These are phyloP conservation scores for Coniochaeta ligniaria DNA, from an alignment of 2,329 filamentous ascomycete genomes.

Conservation along the genomic window DNA sequence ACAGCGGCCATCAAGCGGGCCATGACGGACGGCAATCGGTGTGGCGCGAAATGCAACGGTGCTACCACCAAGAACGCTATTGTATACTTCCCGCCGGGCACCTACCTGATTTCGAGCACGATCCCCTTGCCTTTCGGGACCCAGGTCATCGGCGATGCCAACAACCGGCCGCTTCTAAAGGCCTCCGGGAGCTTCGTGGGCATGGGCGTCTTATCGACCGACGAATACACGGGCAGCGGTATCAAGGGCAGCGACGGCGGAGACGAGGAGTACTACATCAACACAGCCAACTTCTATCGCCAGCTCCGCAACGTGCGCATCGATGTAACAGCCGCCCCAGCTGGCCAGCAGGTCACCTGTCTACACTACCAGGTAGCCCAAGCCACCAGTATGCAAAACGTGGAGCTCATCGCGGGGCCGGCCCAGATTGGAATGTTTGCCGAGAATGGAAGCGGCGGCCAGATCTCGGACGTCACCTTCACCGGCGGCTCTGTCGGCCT, in stretches of 20 bases:
- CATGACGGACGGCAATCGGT: slow-evolving; percentile 10
- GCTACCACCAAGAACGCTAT: slow-evolving; percentile 10
- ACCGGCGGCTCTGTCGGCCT: background rate
- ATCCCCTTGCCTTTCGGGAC: slow-evolving; percentile 7
- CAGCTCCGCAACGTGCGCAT: slow-evolving; percentile 1
- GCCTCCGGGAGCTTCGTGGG: background rate
- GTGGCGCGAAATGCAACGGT: slow-evolving; percentile 7
- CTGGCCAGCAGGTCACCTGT: background rate
- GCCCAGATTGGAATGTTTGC: background rate
- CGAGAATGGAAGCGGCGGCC: slow-evolving; percentile 1
- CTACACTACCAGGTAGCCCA: background rate
- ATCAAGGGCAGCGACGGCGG: too few relatives aligned
- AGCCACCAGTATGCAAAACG: background rate
- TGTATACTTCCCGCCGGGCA: slow-evolving; percentile 12
- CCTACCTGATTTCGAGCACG: slow-evolving; percentile 8
- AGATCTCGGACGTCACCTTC: background rate
- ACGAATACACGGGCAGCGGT: background rate
- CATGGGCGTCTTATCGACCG: background rate
- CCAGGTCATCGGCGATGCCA: slow-evolving; percentile 6
- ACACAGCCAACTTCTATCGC: slow-evolving; percentile 1
- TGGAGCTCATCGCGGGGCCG: background rate
- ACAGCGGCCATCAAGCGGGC: slow-evolving; percentile 2
- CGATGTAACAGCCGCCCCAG: background rate
- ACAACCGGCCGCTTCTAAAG: background rate
- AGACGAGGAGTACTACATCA: background rate